phyloP scores from a whole-genome alignment of 495 filamentous ascomycete genomes.

The Penicillium ochrochloron region DNA sequence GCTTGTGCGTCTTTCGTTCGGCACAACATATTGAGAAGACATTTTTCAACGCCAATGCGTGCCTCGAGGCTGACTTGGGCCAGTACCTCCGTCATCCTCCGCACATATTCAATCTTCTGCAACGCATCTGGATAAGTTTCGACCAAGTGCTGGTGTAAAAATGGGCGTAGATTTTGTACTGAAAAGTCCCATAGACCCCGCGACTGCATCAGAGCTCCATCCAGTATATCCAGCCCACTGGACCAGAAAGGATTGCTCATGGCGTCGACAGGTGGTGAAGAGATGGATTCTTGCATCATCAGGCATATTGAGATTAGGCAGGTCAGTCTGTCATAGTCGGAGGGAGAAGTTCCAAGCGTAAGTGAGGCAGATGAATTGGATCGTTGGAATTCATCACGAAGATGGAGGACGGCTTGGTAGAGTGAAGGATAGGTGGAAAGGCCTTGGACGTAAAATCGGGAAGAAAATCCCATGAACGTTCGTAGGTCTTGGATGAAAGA shows the following conservation, averaged over 20 bases:
- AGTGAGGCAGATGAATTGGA: constrained; percentile 1
- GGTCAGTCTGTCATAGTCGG: constrained; percentile 25
- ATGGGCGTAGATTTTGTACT: constrained; percentile 22
- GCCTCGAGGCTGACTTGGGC: constrained; percentile 30
- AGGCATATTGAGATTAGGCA: constrained; percentile 34
- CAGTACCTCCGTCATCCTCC: constrained; percentile 29
- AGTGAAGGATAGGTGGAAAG: constrained; percentile 22
- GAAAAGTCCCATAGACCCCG: constrained; percentile 23
- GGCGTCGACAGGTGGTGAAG: constrained; percentile 6
- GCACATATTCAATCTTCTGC: constrained; percentile 28
- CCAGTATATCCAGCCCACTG: constrained; percentile 19
- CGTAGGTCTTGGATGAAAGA: constrained; percentile 40
- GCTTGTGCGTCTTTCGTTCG: constrained; percentile 11
- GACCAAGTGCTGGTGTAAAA: constrained; percentile 24
- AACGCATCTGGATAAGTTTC: constrained; percentile 12
- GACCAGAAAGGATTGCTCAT: neutral
- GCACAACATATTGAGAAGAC: constrained; percentile 37
- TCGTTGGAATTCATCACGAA: constrained; percentile 25
- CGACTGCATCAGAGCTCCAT: constrained; percentile 17
- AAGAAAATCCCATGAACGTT: constrained; percentile 31
- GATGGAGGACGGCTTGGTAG: constrained; percentile 27
- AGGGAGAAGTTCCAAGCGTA: constrained; percentile 1
- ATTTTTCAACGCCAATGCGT: constrained; percentile 33
- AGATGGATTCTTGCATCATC: constrained; percentile 35
- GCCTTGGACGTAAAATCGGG: constrained; percentile 21